phyloP scores from a whole-genome alignment of 768 basidiomycete genomes.

The Amanita phalloides region DNA sequence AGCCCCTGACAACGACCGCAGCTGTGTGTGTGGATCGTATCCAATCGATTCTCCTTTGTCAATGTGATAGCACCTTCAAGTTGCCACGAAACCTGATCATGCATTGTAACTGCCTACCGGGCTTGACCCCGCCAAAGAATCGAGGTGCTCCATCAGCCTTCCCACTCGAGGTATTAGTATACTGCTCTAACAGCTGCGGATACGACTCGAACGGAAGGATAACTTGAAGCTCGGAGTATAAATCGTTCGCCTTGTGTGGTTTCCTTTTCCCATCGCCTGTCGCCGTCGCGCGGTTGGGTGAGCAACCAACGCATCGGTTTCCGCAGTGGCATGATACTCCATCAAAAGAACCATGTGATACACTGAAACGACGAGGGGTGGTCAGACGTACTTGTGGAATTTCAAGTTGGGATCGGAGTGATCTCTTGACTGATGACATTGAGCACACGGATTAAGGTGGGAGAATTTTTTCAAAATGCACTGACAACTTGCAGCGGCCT shows the following conservation, averaged over 20 bases:
- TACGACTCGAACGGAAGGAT: conserved; percentile 54
- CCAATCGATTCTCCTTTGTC: too few species aligned
- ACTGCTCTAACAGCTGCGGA: conserved; percentile 49
- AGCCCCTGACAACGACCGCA: too few species aligned
- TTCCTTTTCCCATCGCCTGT: conserved; percentile 5
- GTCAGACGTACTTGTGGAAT: conserved; percentile 32
- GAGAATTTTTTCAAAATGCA: conserved; percentile 22
- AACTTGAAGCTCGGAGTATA: conserved; percentile 44
- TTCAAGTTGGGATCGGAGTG: conserved; percentile 34
- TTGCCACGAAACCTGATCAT: too few species aligned
- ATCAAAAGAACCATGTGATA: not conserved
- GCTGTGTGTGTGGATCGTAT: too few species aligned
- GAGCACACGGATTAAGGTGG: not conserved
- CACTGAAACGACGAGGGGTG: not conserved
- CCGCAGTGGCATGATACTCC: conserved; percentile 47
- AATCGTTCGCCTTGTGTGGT: conserved; percentile 57
- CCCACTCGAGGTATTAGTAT: conserved; percentile 61
- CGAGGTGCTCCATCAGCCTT: conserved; percentile 73
- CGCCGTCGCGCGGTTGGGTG: conserved; percentile 11
- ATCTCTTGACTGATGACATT: conserved; percentile 23
- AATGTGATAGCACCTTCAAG: too few species aligned
- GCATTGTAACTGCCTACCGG: too few species aligned
- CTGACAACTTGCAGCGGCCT: conserved; percentile 41
- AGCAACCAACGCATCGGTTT: conserved; percentile 39
- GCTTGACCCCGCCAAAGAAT: conserved; percentile 72